Evolutionary conservation across 1,139 yeast species (phyloP).

Genomic region (Diutina rugosa): DNA sequence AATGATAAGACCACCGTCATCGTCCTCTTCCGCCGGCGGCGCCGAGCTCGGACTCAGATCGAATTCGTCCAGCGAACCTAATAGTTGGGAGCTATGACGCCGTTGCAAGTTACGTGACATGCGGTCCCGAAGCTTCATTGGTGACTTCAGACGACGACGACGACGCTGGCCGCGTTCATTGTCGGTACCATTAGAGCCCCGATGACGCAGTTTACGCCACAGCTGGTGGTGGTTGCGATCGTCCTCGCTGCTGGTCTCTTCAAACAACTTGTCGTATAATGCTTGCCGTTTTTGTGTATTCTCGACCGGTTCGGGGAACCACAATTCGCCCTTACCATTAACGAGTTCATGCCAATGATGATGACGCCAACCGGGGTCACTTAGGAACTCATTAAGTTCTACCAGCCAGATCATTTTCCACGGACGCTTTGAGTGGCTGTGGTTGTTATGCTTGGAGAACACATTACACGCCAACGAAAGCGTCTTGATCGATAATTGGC

Average conservation of each 20-base stretch:
- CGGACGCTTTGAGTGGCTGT: constrained; percentile 11
- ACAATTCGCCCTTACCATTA: constrained; percentile 39
- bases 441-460: constrained; percentile 27
- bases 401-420: constrained; percentile 52
- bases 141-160: background rate
- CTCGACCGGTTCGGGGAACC: constrained; percentile 21
- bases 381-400: constrained; percentile 46
- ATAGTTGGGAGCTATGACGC: background rate
- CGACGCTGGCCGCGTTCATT: background rate
- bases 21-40: background rate
- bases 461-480: constrained; percentile 42
- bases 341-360: constrained; percentile 51
- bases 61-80: background rate
- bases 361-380: constrained; percentile 56
- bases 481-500: constrained; percentile 18
- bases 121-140: background rate
- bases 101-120: background rate
- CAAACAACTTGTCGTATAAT: background rate
- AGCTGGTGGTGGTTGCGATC: background rate
- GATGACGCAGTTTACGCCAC: background rate
- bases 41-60: background rate
- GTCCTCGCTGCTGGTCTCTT: background rate
- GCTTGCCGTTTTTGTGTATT: background rate
- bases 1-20: background rate
- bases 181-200: background rate